phyloP scores from a whole-genome alignment of 2,329 filamentous ascomycete genomes.

The Lecanosticta acicola region DNA sequence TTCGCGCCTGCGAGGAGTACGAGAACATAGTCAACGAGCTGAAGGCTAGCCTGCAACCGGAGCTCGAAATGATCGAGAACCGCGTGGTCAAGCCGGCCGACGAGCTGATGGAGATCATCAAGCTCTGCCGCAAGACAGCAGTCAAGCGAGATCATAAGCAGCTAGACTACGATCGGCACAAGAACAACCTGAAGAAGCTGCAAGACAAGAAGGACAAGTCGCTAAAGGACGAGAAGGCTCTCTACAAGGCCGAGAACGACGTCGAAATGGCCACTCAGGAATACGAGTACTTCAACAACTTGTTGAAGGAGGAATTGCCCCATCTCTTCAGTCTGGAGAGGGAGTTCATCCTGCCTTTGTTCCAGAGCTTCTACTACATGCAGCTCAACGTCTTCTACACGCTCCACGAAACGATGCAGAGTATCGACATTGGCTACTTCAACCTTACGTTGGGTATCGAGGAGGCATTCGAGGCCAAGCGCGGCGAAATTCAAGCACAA shows the following conservation, averaged over 20 bases:
- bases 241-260: conserved; percentile 92
- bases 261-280: conserved; percentile 89
- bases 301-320: conserved; percentile 92
- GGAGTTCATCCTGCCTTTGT: conserved; percentile 93
- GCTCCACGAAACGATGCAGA: conserved; percentile 95
- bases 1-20: conserved; percentile 93
- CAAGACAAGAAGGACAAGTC: conserved; percentile 97
- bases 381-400: conserved; percentile 99
- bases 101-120: conserved; percentile 90
- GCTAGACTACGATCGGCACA: conserved; percentile 88
- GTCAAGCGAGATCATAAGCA: conserved; percentile 95
- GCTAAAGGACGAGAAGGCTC: conserved; percentile 92
- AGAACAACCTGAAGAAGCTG: conserved; percentile 78
- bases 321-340: conserved; percentile 84
- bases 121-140: conserved; percentile 83
- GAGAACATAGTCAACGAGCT: conserved; percentile 84
- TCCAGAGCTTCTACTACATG: conserved; percentile 99
- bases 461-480: conserved; percentile 82
- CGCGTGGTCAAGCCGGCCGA: conserved; percentile 88
- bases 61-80: conserved; percentile 95
- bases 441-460: conserved; percentile 86
- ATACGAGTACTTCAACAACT: conserved; percentile 95
- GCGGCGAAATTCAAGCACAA: conserved; percentile 77
- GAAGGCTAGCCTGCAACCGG: conserved; percentile 79
- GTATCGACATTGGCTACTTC: conserved; percentile 95